Evolutionary conservation across 148 eudicot species (phyloP).

Genomic region (Chenopodium formosanum): DNA sequence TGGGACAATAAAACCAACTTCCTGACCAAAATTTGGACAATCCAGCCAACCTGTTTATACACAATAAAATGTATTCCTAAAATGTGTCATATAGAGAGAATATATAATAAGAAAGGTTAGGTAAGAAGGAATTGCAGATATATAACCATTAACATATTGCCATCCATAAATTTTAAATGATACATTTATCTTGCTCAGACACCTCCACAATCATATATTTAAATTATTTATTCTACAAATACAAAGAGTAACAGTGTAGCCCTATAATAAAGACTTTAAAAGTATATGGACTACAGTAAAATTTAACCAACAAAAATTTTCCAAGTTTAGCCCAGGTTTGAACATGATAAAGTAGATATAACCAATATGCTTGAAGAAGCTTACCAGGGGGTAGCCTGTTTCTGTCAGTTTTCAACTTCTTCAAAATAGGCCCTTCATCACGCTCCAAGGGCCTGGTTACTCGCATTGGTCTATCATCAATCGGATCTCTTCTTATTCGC

Average conservation of each 20-base stretch:
- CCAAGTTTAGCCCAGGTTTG: neutral
- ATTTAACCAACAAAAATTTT: neutral
- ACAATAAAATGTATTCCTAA: neutral
- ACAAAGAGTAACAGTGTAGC: neutral
- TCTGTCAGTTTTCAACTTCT: constrained; percentile 57
- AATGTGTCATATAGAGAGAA: neutral
- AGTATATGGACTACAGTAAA: neutral
- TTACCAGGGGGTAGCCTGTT: constrained; percentile 87
- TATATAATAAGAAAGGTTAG: neutral
- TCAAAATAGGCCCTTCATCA: constrained; percentile 50
- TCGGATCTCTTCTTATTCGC: constrained; percentile 58
- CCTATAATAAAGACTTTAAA: neutral
- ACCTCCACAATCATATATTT: neutral
- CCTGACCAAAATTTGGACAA: constrained; percentile 79
- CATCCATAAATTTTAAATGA: neutral
- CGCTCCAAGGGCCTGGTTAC: constrained; percentile 37
- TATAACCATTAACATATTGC: neutral
- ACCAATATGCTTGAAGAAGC: constrained; percentile 9
- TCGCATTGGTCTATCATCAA: constrained; percentile 70
- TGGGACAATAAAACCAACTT: constrained; percentile 66
- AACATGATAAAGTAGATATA: neutral
- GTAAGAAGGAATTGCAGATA: neutral
- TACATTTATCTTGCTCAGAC: neutral
- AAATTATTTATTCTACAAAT: neutral
- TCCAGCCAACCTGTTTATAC: constrained; percentile 80